Evolutionary conservation across 1,139 yeast species (phyloP).

Genomic region (Zygoascus sp.): DNA sequence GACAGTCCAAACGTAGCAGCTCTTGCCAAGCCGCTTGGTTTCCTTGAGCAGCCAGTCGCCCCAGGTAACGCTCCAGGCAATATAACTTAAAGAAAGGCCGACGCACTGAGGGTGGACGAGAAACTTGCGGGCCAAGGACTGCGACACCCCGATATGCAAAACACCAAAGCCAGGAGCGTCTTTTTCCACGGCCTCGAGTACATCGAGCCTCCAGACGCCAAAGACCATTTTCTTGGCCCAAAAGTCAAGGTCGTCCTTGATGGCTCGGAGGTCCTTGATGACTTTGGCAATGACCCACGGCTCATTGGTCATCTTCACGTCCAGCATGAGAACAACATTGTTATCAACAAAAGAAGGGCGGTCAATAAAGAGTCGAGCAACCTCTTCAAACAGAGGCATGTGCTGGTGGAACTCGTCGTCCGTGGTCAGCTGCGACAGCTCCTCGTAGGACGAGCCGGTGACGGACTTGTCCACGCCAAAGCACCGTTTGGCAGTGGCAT

Average conservation of each 20-base stretch:
- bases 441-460: slow-evolving; percentile 38
- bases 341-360: slow-evolving; percentile 25
- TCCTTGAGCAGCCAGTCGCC: slow-evolving; percentile 39
- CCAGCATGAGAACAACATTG: slow-evolving; percentile 60
- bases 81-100: slow-evolving; percentile 43
- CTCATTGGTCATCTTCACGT: slow-evolving; percentile 70
- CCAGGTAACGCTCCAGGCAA: slow-evolving; percentile 41
- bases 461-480: slow-evolving; percentile 43
- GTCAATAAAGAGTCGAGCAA: slow-evolving; percentile 56
- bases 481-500: slow-evolving; percentile 54
- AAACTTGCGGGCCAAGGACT: slow-evolving; percentile 36
- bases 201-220: slow-evolving; percentile 77
- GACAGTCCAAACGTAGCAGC: slow-evolving; percentile 78
- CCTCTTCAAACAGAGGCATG: slow-evolving; percentile 57
- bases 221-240: slow-evolving; percentile 70
- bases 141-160: slow-evolving; percentile 49
- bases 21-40: slow-evolving; percentile 43
- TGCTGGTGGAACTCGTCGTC: slow-evolving; percentile 49
- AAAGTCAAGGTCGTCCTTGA: slow-evolving; percentile 46
- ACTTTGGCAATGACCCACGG: slow-evolving; percentile 53
- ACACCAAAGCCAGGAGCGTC: slow-evolving; percentile 46
- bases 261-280: slow-evolving; percentile 46
- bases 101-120: slow-evolving; percentile 36
- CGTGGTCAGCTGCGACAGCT: slow-evolving; percentile 52
- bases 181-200: slow-evolving; percentile 49